Evolutionary conservation across 345 rosid genomes (phyloP).

Genomic region (Stellera chamaejasme): DNA sequence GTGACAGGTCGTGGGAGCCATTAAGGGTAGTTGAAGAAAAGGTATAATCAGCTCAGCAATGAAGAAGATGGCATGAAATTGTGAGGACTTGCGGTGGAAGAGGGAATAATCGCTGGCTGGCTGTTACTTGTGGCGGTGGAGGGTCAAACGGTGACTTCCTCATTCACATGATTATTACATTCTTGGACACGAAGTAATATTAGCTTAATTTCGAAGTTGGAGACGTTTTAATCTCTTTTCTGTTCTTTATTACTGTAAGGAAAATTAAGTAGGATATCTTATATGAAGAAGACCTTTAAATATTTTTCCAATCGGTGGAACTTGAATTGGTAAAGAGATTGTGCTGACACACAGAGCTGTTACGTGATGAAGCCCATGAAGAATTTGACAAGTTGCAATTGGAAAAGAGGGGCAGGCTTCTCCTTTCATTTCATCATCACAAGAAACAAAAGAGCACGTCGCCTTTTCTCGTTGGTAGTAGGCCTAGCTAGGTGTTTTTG

Average conservation of each 20-base stretch:
- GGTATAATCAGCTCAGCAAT: neutral
- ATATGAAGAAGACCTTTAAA: too few relatives aligned
- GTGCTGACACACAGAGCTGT: constrained; percentile 3
- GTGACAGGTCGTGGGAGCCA: constrained; percentile 34
- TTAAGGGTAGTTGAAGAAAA: constrained; percentile 25
- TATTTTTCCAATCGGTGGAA: too few relatives aligned
- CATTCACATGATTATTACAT: constrained; percentile 22
- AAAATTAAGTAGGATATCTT: too few relatives aligned
- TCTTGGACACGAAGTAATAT: too few relatives aligned
- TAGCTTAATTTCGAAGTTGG: neutral
- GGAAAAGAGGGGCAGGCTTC: too few relatives aligned
- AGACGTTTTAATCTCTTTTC: constrained; percentile 9
- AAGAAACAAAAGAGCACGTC: too few relatives aligned
- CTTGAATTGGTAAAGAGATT: constrained; percentile 8
- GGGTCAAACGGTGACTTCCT: constrained; percentile 24
- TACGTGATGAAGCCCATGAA: constrained; percentile 70
- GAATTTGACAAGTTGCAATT: constrained; percentile 10
- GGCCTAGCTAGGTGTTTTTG: too few relatives aligned
- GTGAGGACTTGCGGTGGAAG: constrained; percentile 18
- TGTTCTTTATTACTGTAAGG: too few relatives aligned
- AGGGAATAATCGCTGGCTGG: constrained; percentile 16
- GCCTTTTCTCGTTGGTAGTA: too few relatives aligned
- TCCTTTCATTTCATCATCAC: too few relatives aligned
- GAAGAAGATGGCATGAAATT: constrained; percentile 5
- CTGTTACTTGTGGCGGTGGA: constrained; percentile 14